phyloP scores from a whole-genome alignment of 1,284 basidiomycete species.

The Pulveroboletus sp. region DNA sequence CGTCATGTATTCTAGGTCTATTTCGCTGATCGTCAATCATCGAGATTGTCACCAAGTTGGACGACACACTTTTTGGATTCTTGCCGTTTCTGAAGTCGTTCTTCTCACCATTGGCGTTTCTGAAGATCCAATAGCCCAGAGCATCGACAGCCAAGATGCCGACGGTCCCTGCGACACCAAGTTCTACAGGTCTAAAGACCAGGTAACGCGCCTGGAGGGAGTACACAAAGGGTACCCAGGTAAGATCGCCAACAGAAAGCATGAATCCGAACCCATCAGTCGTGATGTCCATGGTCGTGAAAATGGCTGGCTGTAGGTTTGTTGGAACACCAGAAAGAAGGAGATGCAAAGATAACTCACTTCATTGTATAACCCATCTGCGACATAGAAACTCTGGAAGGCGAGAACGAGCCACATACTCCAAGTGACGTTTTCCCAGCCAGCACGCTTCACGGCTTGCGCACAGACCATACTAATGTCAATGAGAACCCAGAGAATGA shows the following conservation, averaged over 20 bases:
- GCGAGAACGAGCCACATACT: conserved; percentile 88
- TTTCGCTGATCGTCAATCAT: conserved; percentile 4
- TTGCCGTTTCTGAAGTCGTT: conserved; percentile 91
- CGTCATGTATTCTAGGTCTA: conserved; percentile 80
- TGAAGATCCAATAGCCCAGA: conserved; percentile 91
- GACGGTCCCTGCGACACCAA: conserved; percentile 65
- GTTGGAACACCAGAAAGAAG: neutral
- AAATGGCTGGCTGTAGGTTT: conserved; percentile 65
- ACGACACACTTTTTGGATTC: conserved; percentile 82
- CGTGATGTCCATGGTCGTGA: conserved; percentile 98
- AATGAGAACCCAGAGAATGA: conserved; percentile 93
- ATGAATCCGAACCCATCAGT: conserved; percentile 99
- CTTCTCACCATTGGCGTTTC: conserved; percentile 90
- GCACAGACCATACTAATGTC: conserved; percentile 92
- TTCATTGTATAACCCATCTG: conserved; percentile 88
- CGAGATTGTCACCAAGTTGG: neutral
- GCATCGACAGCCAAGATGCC: conserved; percentile 71
- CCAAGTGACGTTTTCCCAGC: conserved; percentile 73
- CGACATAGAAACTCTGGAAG: conserved; percentile 89
- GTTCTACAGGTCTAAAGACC: conserved; percentile 82
- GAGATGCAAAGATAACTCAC: conserved; percentile 41
- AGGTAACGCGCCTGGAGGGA: conserved; percentile 93
- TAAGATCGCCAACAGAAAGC: conserved; percentile 91
- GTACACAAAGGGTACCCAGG: conserved; percentile 96
- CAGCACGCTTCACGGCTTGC: conserved; percentile 81